Percentiles rank a stretch among this genome's conserved stretches.
Evolutionary conservation across 805 yeast genomes (phyloP).

Genomic region (Grigorovia transvaalensis): DNA sequence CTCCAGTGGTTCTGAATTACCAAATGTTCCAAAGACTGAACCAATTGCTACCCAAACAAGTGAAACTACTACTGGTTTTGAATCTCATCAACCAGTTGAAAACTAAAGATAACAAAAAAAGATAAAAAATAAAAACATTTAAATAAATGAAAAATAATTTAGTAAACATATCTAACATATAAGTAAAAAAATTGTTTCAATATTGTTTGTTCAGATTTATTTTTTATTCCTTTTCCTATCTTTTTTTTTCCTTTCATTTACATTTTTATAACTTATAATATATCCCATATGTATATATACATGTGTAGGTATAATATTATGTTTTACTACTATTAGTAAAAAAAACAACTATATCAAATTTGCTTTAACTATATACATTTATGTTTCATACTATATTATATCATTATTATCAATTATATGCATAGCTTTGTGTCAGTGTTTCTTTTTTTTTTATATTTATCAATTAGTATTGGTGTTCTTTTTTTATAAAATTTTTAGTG

Average conservation of each 20-base stretch:
- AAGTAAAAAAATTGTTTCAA: neutral
- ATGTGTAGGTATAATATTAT: neutral
- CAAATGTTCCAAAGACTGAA: slow-evolving; percentile 29
- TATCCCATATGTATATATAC: neutral
- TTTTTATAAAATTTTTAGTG: slow-evolving; percentile 3
- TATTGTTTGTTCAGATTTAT: neutral
- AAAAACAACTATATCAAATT: no score
- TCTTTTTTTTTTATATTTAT: neutral
- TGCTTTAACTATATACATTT: no score
- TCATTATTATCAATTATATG: no score
- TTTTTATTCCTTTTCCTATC: no score
- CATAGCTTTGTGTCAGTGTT: neutral
- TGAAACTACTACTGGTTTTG: neutral
- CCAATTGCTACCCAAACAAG: slow-evolving; percentile 8
- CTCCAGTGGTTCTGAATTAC: slow-evolving; percentile 30
- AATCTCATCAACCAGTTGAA: neutral
- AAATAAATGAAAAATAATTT: no score
- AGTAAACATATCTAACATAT: neutral
- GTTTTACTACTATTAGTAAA: neutral
- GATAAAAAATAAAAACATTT: neutral
- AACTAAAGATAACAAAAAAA: no score
- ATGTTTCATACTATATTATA: no score
- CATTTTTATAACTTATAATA: no score
- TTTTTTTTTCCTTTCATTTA: neutral
- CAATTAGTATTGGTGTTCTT: neutral